A percentile compares a stretch with the other conserved stretches of the same genome.
These are phyloP conservation scores for Emmonsiellopsis sp. DNA, from an alignment of 2,329 filamentous ascomycete genomes.

Conservation along the genomic window DNA sequence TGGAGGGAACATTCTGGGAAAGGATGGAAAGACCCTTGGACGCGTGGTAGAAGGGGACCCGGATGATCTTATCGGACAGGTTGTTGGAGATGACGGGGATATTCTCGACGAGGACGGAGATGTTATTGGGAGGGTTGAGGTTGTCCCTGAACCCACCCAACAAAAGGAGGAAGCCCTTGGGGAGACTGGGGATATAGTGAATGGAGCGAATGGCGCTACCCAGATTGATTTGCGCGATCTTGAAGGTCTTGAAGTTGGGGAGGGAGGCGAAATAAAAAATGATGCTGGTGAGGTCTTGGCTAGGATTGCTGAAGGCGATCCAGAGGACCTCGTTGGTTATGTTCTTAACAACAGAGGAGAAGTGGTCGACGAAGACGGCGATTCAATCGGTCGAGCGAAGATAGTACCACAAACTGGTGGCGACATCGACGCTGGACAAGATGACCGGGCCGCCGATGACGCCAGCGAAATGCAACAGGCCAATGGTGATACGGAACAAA, in stretches of 20 bases:
- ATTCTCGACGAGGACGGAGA: conserved; percentile 21
- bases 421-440: not conserved
- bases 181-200: conserved; percentile 24
- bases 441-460: conserved; percentile 10
- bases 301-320: conserved; percentile 31
- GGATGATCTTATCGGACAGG: conserved; percentile 31
- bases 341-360: conserved; percentile 29
- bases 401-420: conserved; percentile 5
- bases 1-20: conserved; percentile 27
- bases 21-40: conserved; percentile 27
- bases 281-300: conserved; percentile 29
- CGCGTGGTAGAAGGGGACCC: conserved; percentile 32
- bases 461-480: conserved; percentile 6
- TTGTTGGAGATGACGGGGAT: conserved; percentile 27
- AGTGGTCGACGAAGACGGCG: conserved; percentile 27
- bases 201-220: conserved; percentile 29
- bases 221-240: conserved; percentile 26
- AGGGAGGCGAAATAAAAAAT: conserved; percentile 45
- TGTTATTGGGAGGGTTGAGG: conserved; percentile 29
- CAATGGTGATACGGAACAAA: conserved; percentile 5
- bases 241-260: conserved; percentile 36
- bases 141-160: conserved; percentile 15
- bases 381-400: conserved; percentile 21
- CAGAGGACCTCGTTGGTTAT: conserved; percentile 30
- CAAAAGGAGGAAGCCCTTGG: conserved; percentile 16